phyloP scores from a whole-genome alignment of 805 yeast genomes.

The Alloascoidea hylecoeti region DNA sequence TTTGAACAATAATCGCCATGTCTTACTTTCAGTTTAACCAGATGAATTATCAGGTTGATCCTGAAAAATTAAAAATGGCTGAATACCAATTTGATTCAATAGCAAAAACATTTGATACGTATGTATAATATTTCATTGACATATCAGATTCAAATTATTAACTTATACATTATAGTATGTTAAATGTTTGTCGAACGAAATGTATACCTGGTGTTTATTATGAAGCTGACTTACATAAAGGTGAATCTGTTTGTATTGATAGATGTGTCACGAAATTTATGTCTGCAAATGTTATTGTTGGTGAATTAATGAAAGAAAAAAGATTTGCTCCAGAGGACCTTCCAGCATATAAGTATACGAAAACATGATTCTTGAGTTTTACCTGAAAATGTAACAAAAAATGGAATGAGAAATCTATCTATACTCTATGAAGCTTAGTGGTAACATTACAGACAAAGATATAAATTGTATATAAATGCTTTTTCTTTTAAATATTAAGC shows the following conservation, averaged over 20 bases:
- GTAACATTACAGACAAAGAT: too few relatives aligned
- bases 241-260: constrained; percentile 72
- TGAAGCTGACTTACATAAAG: constrained; percentile 74
- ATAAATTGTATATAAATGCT: too few relatives aligned
- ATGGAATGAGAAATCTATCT: too few relatives aligned
- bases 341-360: background rate
- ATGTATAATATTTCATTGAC: constrained; percentile 8
- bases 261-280: constrained; percentile 80
- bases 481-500: too few relatives aligned
- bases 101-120: constrained; percentile 35
- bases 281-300: constrained; percentile 51
- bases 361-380: too few relatives aligned
- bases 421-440: too few relatives aligned
- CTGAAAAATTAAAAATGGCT: constrained; percentile 47
- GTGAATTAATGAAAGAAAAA: constrained; percentile 20
- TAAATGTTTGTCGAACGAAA: constrained; percentile 51
- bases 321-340: constrained; percentile 7
- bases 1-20: background rate
- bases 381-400: too few relatives aligned
- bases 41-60: constrained; percentile 29
- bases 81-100: constrained; percentile 57
- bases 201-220: constrained; percentile 82
- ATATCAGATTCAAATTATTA: background rate
- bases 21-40: background rate
- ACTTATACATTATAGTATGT: constrained; percentile 23